Percentiles rank a stretch among this genome's conserved stretches.
phyloP scores from a whole-genome alignment of 148 eudicot species.

The Heliamphora exappendiculata region DNA sequence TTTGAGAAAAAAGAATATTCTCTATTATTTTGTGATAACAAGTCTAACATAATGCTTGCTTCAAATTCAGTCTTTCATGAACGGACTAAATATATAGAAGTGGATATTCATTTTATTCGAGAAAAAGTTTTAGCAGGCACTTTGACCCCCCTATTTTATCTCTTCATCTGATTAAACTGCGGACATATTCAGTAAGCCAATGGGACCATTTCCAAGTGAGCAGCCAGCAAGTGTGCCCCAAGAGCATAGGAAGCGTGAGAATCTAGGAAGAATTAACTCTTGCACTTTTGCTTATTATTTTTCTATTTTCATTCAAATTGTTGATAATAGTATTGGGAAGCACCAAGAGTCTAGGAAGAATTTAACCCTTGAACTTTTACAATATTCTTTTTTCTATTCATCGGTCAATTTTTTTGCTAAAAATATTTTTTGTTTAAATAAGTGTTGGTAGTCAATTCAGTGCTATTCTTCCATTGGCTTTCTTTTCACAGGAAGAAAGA shows the following conservation, averaged over 20 bases:
- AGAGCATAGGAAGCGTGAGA: background rate
- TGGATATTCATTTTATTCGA: too few relatives aligned
- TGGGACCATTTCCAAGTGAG: too few relatives aligned
- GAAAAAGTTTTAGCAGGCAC: too few relatives aligned
- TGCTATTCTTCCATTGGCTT: slow-evolving; percentile 10
- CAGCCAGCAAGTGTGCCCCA: background rate
- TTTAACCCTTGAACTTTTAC: background rate
- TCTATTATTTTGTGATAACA: too few relatives aligned
- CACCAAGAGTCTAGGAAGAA: background rate
- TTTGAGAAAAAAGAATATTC: too few relatives aligned
- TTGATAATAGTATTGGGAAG: background rate
- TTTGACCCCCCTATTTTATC: too few relatives aligned
- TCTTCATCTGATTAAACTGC: too few relatives aligned
- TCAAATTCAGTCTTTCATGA: too few relatives aligned
- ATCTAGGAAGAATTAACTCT: background rate
- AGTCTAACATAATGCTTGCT: too few relatives aligned
- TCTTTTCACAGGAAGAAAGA: slow-evolving; percentile 50
- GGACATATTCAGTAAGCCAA: too few relatives aligned
- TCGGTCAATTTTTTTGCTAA: background rate
- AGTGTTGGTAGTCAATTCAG: background rate
- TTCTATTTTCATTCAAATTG: background rate
- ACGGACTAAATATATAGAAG: too few relatives aligned
- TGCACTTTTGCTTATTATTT: background rate
- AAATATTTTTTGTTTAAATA: background rate
- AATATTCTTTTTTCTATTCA: background rate